These are phyloP conservation scores for Torulaspora franciscae DNA, from an alignment of 805 yeast species.

Conservation along the genomic window DNA sequence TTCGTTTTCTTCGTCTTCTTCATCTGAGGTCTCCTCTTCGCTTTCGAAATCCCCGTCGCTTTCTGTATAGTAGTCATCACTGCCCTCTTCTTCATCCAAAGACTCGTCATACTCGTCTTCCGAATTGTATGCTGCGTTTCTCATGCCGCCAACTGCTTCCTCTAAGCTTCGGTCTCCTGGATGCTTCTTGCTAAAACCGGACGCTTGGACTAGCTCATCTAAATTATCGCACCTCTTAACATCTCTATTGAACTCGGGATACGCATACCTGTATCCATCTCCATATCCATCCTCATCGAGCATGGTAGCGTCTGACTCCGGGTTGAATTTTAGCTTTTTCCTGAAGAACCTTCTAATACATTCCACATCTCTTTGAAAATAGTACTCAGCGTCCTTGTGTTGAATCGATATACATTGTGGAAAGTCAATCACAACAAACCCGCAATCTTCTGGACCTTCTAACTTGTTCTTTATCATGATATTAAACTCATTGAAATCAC, in stretches of 20 bases:
- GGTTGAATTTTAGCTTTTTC: constrained; percentile 69
- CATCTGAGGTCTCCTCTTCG: constrained; percentile 22
- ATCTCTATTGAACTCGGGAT: constrained; percentile 77
- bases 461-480: constrained; percentile 63
- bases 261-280: constrained; percentile 68
- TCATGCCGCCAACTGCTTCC: constrained; percentile 64
- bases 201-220: constrained; percentile 86
- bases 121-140: constrained; percentile 40
- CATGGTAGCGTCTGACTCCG: constrained; percentile 64
- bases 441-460: constrained; percentile 47
- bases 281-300: constrained; percentile 76
- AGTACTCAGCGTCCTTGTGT: constrained; percentile 81
- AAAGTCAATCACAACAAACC: constrained; percentile 91
- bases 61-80: constrained; percentile 25
- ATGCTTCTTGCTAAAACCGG: constrained; percentile 66
- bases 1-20: constrained; percentile 45
- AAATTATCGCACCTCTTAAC: constrained; percentile 61
- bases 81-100: constrained; percentile 47
- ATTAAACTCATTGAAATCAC: constrained; percentile 96
- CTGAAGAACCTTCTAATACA: constrained; percentile 82
- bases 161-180: constrained; percentile 62
- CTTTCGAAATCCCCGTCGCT: constrained; percentile 36
- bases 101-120: constrained; percentile 38
- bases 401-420: constrained; percentile 96
- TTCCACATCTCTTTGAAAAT: constrained; percentile 88